phyloP scores from a whole-genome alignment of 768 basidiomycete species.

The Boletus barrowsii region DNA sequence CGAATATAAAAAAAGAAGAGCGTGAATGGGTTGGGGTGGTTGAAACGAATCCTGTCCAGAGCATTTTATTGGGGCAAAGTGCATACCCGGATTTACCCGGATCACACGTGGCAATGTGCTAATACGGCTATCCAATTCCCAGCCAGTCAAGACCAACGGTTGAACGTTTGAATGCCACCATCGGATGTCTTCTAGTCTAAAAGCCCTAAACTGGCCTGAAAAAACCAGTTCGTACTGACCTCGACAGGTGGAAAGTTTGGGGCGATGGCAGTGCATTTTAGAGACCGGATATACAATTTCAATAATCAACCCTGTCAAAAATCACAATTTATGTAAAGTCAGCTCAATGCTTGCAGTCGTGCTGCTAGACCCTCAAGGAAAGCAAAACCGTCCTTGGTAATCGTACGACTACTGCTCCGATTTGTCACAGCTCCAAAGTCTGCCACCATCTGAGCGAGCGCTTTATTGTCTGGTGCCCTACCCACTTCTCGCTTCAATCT shows the following conservation, averaged over 20 bases:
- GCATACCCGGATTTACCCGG: slow-evolving; percentile 22
- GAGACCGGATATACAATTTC: background rate
- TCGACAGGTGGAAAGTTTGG: background rate
- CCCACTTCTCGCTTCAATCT: slow-evolving; percentile 54
- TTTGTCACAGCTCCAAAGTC: slow-evolving; percentile 72
- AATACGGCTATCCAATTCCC: background rate
- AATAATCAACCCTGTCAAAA: background rate
- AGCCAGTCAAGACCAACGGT: too few species aligned
- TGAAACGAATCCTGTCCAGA: background rate
- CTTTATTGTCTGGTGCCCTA: slow-evolving; percentile 48
- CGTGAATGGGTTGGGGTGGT: background rate
- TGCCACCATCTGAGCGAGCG: slow-evolving; percentile 60
- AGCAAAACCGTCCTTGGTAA: slow-evolving; percentile 75
- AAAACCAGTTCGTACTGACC: too few species aligned
- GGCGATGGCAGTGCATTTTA: background rate
- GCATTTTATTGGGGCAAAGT: slow-evolving; percentile 30
- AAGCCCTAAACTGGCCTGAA: too few species aligned
- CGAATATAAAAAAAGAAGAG: background rate
- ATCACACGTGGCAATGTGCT: slow-evolving; percentile 22
- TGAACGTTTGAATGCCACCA: too few species aligned
- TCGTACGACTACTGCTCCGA: slow-evolving; percentile 61
- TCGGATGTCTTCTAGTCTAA: too few species aligned
- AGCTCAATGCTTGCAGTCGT: slow-evolving; percentile 39
- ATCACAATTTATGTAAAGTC: background rate
- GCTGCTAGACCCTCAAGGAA: slow-evolving; percentile 63